phyloP scores from a whole-genome alignment of 2,329 filamentous ascomycete genomes.

The Chaetomium sp. region DNA sequence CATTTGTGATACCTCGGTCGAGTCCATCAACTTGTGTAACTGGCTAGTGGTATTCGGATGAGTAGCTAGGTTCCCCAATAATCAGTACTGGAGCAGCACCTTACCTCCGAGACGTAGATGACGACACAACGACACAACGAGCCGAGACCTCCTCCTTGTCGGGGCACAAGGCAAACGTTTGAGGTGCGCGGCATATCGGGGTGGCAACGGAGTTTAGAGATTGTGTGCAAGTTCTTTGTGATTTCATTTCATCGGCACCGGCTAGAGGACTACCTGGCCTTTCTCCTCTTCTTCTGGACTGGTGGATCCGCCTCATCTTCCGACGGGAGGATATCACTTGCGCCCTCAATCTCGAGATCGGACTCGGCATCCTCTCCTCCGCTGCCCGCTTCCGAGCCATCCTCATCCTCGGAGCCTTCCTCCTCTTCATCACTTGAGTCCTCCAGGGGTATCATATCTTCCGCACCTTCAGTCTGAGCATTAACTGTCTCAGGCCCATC shows the following conservation, averaged over 20 bases:
- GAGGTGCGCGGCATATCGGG: background rate
- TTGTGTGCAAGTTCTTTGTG: background rate
- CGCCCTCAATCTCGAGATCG: slow-evolving; percentile 32
- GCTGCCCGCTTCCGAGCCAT: slow-evolving; percentile 47
- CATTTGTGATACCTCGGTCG: background rate
- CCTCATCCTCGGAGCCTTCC: slow-evolving; percentile 46
- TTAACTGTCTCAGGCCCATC: slow-evolving; percentile 29
- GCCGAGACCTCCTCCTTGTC: background rate
- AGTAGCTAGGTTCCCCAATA: background rate
- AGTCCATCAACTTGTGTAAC: background rate
- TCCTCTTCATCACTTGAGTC: slow-evolving; percentile 41
- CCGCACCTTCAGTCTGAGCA: slow-evolving; percentile 46
- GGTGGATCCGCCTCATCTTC: slow-evolving; percentile 32
- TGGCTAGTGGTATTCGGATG: background rate
- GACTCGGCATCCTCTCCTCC: slow-evolving; percentile 40
- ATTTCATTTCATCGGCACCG: slow-evolving; percentile 19
- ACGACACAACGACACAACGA: background rate
- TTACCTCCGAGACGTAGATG: too few species aligned
- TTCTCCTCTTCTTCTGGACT: slow-evolving; percentile 31
- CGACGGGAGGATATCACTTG: slow-evolving; percentile 32
- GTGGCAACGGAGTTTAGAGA: background rate
- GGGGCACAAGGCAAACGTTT: background rate
- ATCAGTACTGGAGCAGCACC: too few species aligned
- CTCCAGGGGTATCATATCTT: slow-evolving; percentile 52
- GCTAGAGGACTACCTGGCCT: slow-evolving; percentile 24